phyloP scores from a whole-genome alignment of 176 grass and related monocot genomes.

The Miscanthus lutarioriparius region DNA sequence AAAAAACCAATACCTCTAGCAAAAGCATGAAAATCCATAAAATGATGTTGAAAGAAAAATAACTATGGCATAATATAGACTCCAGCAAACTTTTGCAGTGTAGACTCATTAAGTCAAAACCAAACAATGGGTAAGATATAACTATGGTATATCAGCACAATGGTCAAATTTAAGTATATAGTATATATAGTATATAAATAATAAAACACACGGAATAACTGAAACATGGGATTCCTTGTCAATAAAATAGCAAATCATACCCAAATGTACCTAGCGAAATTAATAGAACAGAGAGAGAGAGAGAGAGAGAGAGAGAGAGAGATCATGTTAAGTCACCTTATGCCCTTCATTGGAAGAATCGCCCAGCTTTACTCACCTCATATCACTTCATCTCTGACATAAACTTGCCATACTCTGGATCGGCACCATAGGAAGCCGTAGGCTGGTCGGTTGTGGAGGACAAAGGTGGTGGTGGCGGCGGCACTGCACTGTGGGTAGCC shows the following conservation, averaged over 20 bases:
- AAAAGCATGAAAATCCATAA: not conserved
- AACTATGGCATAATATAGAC: not conserved
- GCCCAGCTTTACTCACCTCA: conserved; percentile 2
- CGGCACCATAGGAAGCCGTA: conserved; percentile 43
- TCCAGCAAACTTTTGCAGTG: not conserved
- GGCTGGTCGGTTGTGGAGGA: conserved; percentile 44
- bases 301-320: not conserved
- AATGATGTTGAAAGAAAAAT: too few relatives aligned
- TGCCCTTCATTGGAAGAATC: conserved; percentile 31
- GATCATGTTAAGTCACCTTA: conserved; percentile 38
- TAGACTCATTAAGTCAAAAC: not conserved
- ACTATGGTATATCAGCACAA: not conserved
- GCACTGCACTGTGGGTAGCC: conserved; percentile 48
- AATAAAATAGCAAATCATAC: conserved; percentile 1
- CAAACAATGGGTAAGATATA: not conserved
- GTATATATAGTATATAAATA: not conserved
- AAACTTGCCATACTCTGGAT: conserved; percentile 88
- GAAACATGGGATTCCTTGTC: not conserved
- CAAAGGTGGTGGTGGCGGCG: conserved; percentile 41
- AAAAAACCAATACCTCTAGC: not conserved
- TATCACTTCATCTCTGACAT: conserved; percentile 98
- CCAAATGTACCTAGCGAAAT: not conserved
- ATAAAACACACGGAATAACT: not conserved
- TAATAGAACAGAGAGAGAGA: not conserved
- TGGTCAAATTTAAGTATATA: not conserved